Evolutionary conservation across 164 flowering plant genomes (phyloP).

Genomic region (Piper betle): DNA sequence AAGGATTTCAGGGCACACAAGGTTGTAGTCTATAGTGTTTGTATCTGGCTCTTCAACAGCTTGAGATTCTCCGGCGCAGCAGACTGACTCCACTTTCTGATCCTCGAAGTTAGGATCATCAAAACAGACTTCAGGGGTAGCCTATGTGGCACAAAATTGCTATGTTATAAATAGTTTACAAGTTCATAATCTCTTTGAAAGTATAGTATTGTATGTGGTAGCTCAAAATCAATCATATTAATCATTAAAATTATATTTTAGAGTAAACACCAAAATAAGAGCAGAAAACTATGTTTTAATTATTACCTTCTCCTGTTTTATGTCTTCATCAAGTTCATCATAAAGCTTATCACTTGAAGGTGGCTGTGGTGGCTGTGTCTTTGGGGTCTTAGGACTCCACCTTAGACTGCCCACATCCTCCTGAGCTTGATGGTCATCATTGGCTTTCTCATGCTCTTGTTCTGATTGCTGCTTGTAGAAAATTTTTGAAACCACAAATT

Average conservation of each 20-base stretch:
- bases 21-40: constrained; percentile 14
- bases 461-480: constrained; percentile 46
- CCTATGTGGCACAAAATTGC: constrained; percentile 15
- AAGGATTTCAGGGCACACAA: constrained; percentile 47
- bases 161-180: too few species aligned
- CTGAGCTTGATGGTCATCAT: neutral
- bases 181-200: too few species aligned
- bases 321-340: constrained; percentile 15
- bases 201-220: too few species aligned
- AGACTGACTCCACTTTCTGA: constrained; percentile 12
- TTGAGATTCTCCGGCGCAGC: constrained; percentile 61
- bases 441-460: constrained; percentile 9
- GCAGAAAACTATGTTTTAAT: too few species aligned
- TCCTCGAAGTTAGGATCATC: constrained; percentile 13
- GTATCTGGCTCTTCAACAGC: constrained; percentile 23
- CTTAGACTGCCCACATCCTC: constrained; percentile 3
- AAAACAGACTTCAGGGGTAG: constrained; percentile 4
- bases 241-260: too few species aligned
- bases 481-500: constrained; percentile 69
- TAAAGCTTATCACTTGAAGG: constrained; percentile 10
- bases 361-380: constrained; percentile 15
- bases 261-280: constrained; percentile 1
- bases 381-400: constrained; percentile 22
- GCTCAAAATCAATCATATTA: too few species aligned
- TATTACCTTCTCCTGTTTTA: constrained; percentile 2